These are phyloP conservation scores for Jimgerdemannia flammicorona DNA, from an alignment of 192 early-diverging fungal genomes.

Conservation along the genomic window DNA sequence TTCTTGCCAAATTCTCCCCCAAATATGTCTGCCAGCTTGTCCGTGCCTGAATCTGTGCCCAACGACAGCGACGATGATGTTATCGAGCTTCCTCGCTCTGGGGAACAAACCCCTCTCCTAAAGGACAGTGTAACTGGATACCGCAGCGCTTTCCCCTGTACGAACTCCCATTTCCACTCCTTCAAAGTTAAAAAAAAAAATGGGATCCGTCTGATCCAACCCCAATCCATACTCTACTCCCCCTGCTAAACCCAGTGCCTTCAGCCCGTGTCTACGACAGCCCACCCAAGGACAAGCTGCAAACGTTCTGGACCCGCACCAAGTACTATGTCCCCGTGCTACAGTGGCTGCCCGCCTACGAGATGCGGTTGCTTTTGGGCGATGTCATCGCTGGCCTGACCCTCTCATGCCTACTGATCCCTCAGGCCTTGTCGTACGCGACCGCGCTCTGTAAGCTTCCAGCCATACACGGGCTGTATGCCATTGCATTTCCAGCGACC, in stretches of 20 bases:
- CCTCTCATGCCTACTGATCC: constrained; percentile 67
- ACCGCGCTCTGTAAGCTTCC: constrained; percentile 79
- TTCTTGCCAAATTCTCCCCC: too few species aligned
- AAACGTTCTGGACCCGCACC: constrained; percentile 55
- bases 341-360: constrained; percentile 89
- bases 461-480: constrained; percentile 88
- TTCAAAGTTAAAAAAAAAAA: too few species aligned
- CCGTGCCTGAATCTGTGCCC: too few species aligned
- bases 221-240: too few species aligned
- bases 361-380: constrained; percentile 50
- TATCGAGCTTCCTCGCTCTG: too few species aligned
- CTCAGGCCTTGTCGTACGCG: constrained; percentile 84
- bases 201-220: too few species aligned
- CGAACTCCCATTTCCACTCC: too few species aligned
- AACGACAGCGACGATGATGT: too few species aligned
- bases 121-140: too few species aligned
- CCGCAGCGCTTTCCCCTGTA: too few species aligned
- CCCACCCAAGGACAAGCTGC: constrained; percentile 26
- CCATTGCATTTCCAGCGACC: constrained; percentile 77
- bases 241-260: neutral
- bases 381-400: constrained; percentile 90
- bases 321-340: constrained; percentile 94
- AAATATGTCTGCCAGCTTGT: too few species aligned
- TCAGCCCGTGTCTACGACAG: neutral
- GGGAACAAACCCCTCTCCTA: too few species aligned